Conservation (phyloP, 2,329 filamentous ascomycete species). For the Alternaria solani region DNA sequence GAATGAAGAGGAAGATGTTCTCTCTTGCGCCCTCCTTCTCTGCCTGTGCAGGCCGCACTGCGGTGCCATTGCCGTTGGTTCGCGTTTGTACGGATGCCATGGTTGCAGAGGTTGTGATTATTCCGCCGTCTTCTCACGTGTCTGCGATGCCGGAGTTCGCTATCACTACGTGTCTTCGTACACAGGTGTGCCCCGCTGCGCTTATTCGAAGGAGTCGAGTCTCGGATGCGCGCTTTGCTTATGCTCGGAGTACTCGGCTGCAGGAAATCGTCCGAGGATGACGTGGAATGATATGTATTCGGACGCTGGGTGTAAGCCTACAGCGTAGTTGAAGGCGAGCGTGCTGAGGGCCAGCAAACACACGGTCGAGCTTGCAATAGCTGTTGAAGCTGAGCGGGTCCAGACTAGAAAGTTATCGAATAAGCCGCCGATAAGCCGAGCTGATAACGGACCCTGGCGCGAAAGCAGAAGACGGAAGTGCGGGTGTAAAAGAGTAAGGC, state of each 20-base stretch:
- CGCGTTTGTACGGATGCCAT: constrained; percentile 41
- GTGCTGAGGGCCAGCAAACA: constrained; percentile 3
- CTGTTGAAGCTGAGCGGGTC: constrained; percentile 20
- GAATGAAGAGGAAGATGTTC: constrained; percentile 64
- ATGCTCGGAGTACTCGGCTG: constrained; percentile 11
- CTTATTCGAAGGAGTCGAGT: constrained; percentile 8
- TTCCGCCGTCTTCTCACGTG: not conserved
- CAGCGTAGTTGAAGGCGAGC: not conserved
- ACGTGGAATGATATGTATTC: not conserved
- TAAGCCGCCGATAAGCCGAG: constrained; percentile 46
- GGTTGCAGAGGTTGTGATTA: constrained; percentile 10
- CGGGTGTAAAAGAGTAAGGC: constrained; percentile 7
- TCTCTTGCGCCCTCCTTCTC: constrained; percentile 51
- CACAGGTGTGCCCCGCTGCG: constrained; percentile 19
- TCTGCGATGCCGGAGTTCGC: constrained; percentile 1
- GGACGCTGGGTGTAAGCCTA: not conserved
- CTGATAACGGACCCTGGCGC: constrained; percentile 44
- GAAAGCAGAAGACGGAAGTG: constrained; percentile 4
- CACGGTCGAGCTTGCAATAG: constrained; percentile 6
- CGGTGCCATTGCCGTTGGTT: constrained; percentile 44
- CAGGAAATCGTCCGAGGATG: constrained; percentile 10
- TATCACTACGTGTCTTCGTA: not conserved
- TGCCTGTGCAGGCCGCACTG: constrained; percentile 26
- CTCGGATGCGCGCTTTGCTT: constrained; percentile 11
- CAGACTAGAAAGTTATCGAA: constrained; percentile 37